Conservation (phyloP, 306 rosid species). For the Heteromeles arbutifolia region DNA sequence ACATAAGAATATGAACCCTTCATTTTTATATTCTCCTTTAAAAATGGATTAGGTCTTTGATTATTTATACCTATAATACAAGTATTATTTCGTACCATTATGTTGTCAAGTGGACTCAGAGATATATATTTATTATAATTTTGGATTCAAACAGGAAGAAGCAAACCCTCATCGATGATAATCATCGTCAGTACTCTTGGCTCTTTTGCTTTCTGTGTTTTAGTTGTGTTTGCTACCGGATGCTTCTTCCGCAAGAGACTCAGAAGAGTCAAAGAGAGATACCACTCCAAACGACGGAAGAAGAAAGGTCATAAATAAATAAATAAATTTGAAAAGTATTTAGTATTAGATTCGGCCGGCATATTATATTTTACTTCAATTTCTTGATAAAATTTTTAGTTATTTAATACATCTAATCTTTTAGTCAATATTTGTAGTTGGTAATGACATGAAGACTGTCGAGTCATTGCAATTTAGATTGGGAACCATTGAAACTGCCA, state of each 20-base stretch:
- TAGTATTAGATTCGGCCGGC: too few relatives aligned
- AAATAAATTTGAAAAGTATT: neutral
- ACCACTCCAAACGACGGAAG: neutral
- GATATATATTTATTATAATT: too few relatives aligned
- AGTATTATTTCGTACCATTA: too few relatives aligned
- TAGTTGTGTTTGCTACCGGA: neutral
- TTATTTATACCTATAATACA: too few relatives aligned
- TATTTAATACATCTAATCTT: neutral
- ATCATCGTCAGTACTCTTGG: neutral
- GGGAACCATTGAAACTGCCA: constrained; percentile 35
- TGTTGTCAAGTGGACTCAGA: too few relatives aligned
- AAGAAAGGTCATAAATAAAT: neutral
- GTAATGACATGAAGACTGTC: neutral
- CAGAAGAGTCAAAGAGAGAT: neutral
- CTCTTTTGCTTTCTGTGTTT: neutral
- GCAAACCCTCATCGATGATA: neutral
- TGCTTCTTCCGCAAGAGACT: neutral
- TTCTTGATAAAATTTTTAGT: neutral
- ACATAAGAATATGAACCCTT: too few relatives aligned
- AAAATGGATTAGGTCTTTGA: too few relatives aligned
- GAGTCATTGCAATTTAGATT: constrained; percentile 41
- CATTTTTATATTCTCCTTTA: too few relatives aligned
- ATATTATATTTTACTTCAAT: neutral
- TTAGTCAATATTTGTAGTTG: neutral
- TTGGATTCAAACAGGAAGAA: neutral